phyloP scores from a whole-genome alignment of 169 alveolate genomes.

The Plasmodium berghei region DNA sequence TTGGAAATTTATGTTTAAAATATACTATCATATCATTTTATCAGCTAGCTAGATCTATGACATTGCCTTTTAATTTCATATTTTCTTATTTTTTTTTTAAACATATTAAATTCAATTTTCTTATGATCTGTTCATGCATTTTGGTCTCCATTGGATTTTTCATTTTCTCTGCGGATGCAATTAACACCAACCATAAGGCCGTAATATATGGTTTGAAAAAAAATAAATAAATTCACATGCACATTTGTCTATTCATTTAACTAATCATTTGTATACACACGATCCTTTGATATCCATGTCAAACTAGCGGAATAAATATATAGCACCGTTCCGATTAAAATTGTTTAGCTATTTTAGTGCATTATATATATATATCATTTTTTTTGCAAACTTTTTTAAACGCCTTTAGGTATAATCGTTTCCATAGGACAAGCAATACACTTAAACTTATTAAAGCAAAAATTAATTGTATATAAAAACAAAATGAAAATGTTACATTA shows the following conservation, averaged over 20 bases:
- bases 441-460: slow-evolving; percentile 32
- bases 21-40: slow-evolving; percentile 47
- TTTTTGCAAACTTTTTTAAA: background rate
- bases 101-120: slow-evolving; percentile 43
- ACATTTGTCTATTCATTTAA: too few relatives aligned
- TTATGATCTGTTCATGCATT: slow-evolving; percentile 40
- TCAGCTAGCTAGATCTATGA: slow-evolving; percentile 73
- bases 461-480: slow-evolving; percentile 28
- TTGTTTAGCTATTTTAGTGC: too few relatives aligned
- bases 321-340: too few relatives aligned
- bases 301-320: too few relatives aligned
- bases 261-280: too few relatives aligned
- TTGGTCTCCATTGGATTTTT: slow-evolving; percentile 59
- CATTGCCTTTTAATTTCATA: slow-evolving; percentile 56
- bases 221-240: too few relatives aligned
- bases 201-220: slow-evolving; percentile 24
- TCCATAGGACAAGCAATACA: slow-evolving; percentile 58
- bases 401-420: slow-evolving; percentile 40
- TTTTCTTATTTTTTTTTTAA: slow-evolving; percentile 67
- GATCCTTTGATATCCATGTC: too few relatives aligned
- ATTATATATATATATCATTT: background rate
- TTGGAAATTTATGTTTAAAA: slow-evolving; percentile 62
- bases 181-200: slow-evolving; percentile 23
- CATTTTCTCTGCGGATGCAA: slow-evolving; percentile 45
- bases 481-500: slow-evolving; percentile 34